A percentile compares a stretch with the other conserved stretches of the same genome.
phyloP scores from a whole-genome alignment of 2,329 filamentous ascomycete species.

The Penicillium sp. region DNA sequence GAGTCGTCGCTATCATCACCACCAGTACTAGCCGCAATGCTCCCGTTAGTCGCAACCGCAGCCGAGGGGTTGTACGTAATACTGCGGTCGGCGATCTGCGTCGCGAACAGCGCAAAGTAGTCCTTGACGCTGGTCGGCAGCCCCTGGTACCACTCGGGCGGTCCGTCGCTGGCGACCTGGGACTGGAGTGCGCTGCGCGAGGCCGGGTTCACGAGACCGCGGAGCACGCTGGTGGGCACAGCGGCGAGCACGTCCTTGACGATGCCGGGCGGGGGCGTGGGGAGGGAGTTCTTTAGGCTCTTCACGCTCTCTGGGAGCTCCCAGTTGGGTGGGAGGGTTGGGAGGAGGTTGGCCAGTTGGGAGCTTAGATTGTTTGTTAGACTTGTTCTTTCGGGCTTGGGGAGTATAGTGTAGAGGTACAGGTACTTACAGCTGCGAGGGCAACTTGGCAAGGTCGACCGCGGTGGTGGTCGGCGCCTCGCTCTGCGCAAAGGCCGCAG shows the following conservation, averaged over 20 bases:
- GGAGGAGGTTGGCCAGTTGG: background rate
- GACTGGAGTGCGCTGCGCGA: background rate
- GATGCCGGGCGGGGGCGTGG: background rate
- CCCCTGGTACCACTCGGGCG: background rate
- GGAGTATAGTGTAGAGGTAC: background rate
- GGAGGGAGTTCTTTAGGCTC: background rate
- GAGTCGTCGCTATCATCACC: background rate
- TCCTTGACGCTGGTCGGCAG: background rate
- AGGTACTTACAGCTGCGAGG: background rate
- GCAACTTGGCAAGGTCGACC: background rate
- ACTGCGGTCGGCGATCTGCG: background rate
- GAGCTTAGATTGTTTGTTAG: background rate
- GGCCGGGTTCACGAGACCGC: conserved; percentile 3
- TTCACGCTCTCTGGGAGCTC: background rate
- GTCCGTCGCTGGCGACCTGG: background rate
- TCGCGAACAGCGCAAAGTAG: background rate
- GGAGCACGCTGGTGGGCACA: background rate
- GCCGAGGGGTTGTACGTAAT: background rate
- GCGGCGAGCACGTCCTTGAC: background rate
- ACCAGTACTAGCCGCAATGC: background rate
- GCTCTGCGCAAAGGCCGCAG: background rate
- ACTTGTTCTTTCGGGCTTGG: background rate
- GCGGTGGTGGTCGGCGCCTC: background rate
- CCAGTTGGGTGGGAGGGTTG: background rate
- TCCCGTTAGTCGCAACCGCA: background rate